A percentile compares a stretch with the other conserved stretches of the same genome.
Conservation (phyloP, 176 grass and related monocot species). For the Avena sativa region DNA sequence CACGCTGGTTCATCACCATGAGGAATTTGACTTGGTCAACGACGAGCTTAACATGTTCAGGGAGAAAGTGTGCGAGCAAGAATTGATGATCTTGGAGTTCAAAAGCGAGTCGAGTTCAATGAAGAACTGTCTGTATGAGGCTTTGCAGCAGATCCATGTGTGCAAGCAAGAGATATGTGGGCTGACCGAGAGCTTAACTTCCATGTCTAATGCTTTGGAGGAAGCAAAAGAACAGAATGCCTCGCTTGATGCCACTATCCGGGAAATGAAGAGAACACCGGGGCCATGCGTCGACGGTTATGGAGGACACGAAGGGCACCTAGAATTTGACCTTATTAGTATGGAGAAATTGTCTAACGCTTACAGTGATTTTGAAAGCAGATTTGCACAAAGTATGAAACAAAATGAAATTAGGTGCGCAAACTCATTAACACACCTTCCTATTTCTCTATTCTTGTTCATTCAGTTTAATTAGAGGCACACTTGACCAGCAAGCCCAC, state of each 20-base stretch:
- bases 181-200: conserved; percentile 54
- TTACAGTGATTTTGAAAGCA: conserved; percentile 66
- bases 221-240: conserved; percentile 63
- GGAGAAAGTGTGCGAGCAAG: conserved; percentile 64
- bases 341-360: conserved; percentile 55
- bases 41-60: conserved; percentile 67
- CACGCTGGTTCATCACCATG: conserved; percentile 63
- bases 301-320: conserved; percentile 32
- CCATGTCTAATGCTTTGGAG: conserved; percentile 52
- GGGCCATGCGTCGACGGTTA: conserved; percentile 31
- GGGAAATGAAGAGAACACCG: conserved; percentile 59
- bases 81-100: conserved; percentile 59
- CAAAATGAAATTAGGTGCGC: conserved; percentile 66
- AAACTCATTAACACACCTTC: background rate
- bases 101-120: conserved; percentile 62
- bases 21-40: conserved; percentile 68
- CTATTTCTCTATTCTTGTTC: background rate
- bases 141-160: conserved; percentile 53
- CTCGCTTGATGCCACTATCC: conserved; percentile 54
- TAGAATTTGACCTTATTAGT: conserved; percentile 43
- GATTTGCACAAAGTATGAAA: conserved; percentile 45
- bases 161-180: conserved; percentile 62
- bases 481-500: background rate
- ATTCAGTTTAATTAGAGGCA: background rate
- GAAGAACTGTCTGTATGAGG: conserved; percentile 63